These are phyloP conservation scores for Cladosporium sp. DNA, from an alignment of 2,329 filamentous ascomycete genomes.

Conservation along the genomic window DNA sequence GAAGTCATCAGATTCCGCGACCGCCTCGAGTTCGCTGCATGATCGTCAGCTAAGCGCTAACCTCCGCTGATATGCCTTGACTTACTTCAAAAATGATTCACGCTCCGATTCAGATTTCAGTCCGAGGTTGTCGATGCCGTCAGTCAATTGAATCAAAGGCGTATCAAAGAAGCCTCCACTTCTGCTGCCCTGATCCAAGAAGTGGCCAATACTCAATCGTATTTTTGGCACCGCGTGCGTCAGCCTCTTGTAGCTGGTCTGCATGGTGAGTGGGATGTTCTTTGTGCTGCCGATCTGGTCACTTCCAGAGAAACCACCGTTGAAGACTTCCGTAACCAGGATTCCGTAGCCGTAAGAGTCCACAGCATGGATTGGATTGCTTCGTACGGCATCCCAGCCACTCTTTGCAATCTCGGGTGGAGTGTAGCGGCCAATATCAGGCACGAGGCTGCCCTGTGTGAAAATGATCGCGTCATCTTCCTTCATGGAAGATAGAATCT, in stretches of 20 bases:
- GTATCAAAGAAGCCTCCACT: conserved; percentile 86
- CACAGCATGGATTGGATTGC: conserved; percentile 69
- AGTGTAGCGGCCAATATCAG: conserved; percentile 76
- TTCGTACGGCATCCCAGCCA: conserved; percentile 90
- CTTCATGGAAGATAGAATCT: conserved; percentile 88
- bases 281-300: conserved; percentile 84
- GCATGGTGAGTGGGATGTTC: conserved; percentile 79
- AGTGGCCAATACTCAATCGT: conserved; percentile 74
- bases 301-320: conserved; percentile 67
- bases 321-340: conserved; percentile 85
- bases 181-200: conserved; percentile 81
- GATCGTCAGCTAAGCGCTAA: conserved; percentile 6
- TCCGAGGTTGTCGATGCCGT: conserved; percentile 87
- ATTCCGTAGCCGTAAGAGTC: conserved; percentile 85
- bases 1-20: conserved; percentile 73
- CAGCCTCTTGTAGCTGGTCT: conserved; percentile 82
- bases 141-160: conserved; percentile 81
- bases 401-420: conserved; percentile 78
- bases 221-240: conserved; percentile 85
- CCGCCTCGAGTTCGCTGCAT: conserved; percentile 65
- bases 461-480: conserved; percentile 93
- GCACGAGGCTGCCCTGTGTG: conserved; percentile 79
- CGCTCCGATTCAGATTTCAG: conserved; percentile 79
- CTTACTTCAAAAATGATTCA: conserved; percentile 71
- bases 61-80: conserved; percentile 4